Base-by-base conservation (phyloP, 805 yeast genomes). In the Vanderwaltozyma tropicalis region DNA sequence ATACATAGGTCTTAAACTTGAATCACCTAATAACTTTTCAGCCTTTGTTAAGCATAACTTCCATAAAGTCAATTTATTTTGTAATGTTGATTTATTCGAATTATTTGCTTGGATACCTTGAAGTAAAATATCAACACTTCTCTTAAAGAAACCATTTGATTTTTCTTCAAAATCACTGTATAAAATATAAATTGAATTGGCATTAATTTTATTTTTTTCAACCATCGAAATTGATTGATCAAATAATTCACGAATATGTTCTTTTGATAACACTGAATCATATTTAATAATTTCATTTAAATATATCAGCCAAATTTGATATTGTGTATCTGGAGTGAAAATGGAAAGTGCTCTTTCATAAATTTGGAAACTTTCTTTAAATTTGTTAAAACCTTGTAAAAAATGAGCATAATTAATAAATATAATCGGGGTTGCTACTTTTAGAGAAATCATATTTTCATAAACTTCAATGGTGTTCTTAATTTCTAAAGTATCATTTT, bases 271-370 rank as follows among this genome's bases (percentile, higher is more conserved):
- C 1, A 42, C 27, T 14, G 28, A 18, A 10, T 26, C 33, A 10
- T 60, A 46, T 12, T 55, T 47, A 24, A 78, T 44, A 0, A 75
- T 69, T 38, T 72, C 75, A 0, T 69, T 57, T 24, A 87, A 53
- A 54, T 86, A 88, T 9, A 71, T 61, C 37, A 70, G 73, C 88
- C 89, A 85, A 14, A 87, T 65, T 46, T 84, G 84, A 48, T 69
- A 77, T 31, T 71, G 74, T 3, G 72, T 66, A 19, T 43, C 48
- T 1, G 51, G 41, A 0, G 85, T 78, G 52, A 87, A 88, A 5
- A 69, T 46, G 2, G 59, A 63, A n/a, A 83, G 52, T 0, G 88
- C 94, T 8, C 72, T 58, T 51, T 86, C 95, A 57, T 74, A 85
- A 0, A 80, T 35, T 66, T 67, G 56, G 72, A 78, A 33, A 76